A percentile compares a stretch with the other conserved stretches of the same genome.
Evolutionary conservation across 192 early-diverging fungal genomes (phyloP).

Genomic region (Dispira simplex): DNA sequence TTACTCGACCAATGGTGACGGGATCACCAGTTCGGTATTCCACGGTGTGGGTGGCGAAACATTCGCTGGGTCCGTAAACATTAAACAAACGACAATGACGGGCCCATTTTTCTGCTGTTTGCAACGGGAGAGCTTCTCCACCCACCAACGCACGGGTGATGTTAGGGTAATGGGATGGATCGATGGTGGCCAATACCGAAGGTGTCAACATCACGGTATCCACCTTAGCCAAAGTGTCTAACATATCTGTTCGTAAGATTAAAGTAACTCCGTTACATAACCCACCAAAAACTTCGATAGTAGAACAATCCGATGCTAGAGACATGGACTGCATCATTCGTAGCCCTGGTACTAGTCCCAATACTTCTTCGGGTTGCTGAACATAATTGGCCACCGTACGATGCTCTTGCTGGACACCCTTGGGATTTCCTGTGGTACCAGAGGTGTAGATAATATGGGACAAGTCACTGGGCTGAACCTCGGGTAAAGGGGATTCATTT

Average conservation of each 20-base stretch:
- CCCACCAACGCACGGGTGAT: not conserved
- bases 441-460: conserved; percentile 9
- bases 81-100: not conserved
- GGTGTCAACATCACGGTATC: not conserved
- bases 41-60: not conserved
- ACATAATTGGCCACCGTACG: not conserved
- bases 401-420: not conserved
- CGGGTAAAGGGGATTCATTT: not conserved
- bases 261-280: conserved; percentile 1
- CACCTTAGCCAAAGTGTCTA: not conserved
- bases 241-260: not conserved
- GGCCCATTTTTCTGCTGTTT: not conserved
- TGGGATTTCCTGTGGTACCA: conserved; percentile 1
- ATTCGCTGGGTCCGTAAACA: not conserved
- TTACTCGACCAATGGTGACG: conserved; percentile 18
- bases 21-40: not conserved
- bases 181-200: not conserved
- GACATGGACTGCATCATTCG: conserved; percentile 5
- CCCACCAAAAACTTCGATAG: not conserved
- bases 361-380: not conserved
- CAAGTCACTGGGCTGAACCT: not conserved
- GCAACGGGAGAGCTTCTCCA: not conserved
- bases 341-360: not conserved
- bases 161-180: not conserved
- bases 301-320: not conserved